A percentile compares a stretch with the other conserved stretches of the same genome.
Evolutionary conservation across 768 basidiomycete genomes (phyloP).

Genomic region (Hericium coralloides): DNA sequence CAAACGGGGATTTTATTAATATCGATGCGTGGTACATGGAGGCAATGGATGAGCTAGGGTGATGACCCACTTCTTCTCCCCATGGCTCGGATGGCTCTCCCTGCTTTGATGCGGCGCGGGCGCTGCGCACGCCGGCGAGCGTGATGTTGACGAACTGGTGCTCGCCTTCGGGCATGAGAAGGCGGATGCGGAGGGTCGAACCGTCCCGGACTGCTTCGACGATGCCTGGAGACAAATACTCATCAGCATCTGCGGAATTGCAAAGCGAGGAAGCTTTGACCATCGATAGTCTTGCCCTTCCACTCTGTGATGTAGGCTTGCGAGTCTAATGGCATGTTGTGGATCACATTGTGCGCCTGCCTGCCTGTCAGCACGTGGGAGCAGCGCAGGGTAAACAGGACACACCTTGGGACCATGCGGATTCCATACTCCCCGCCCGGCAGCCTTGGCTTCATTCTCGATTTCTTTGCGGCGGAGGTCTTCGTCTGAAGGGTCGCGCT

Average conservation of each 20-base stretch:
- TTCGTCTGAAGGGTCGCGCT: constrained; percentile 75
- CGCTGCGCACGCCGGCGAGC: constrained; percentile 72
- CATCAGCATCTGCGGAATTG: constrained; percentile 1
- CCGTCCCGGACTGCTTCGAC: constrained; percentile 95
- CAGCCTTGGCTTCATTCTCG: constrained; percentile 66
- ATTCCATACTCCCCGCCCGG: constrained; percentile 83
- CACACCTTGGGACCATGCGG: constrained; percentile 64
- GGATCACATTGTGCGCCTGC: constrained; percentile 65
- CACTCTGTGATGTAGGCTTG: constrained; percentile 83
- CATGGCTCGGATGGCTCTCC: constrained; percentile 76
- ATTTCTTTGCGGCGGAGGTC: constrained; percentile 63
- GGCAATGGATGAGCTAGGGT: neutral
- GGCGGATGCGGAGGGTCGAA: constrained; percentile 78
- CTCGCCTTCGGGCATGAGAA: constrained; percentile 79
- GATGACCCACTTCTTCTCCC: constrained; percentile 72
- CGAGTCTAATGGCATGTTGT: constrained; percentile 86
- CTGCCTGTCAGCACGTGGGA: neutral
- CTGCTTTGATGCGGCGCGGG: constrained; percentile 59
- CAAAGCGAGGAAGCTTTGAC: constrained; percentile 28
- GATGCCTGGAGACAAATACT: constrained; percentile 43
- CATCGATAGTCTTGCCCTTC: constrained; percentile 88
- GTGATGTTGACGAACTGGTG: constrained; percentile 88
- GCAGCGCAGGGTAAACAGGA: neutral
- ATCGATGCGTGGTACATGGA: neutral
- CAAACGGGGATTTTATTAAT: neutral